Percentiles rank a stretch among this genome's conserved stretches.
Conservation (phyloP, 305 asterid species). For the Solanum hybrid region DNA sequence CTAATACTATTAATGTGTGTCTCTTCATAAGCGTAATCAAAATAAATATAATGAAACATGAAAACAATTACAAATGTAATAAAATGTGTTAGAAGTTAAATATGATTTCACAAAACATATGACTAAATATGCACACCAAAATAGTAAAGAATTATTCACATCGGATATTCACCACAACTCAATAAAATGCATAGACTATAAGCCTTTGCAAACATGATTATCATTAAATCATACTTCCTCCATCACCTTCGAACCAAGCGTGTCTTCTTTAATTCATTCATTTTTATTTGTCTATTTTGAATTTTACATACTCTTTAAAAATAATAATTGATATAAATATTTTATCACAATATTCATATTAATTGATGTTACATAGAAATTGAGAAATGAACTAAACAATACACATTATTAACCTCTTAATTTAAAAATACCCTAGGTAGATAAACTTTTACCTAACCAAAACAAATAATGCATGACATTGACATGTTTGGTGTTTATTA, state of each 20-base stretch:
- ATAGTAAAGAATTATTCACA: not conserved
- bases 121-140: not conserved
- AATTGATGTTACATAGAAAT: not conserved
- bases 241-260: not conserved
- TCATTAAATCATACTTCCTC: not conserved
- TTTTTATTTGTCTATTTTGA: not conserved
- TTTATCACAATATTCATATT: not conserved
- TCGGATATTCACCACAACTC: not conserved
- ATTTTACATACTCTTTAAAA: not conserved
- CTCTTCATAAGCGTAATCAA: not conserved
- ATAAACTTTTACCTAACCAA: not conserved
- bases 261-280: not conserved
- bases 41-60: not conserved
- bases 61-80: not conserved
- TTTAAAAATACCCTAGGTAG: not conserved
- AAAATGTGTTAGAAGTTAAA: not conserved
- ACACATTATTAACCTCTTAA: not conserved
- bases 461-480: not conserved
- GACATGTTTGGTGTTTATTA: not conserved
- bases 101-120: not conserved
- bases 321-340: not conserved
- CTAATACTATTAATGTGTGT: rapidly evolving
- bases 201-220: not conserved
- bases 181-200: not conserved
- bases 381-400: not conserved